Evolutionary conservation across 2,329 filamentous ascomycete genomes (phyloP).

Genomic region (Aspergillus thermomutatus): DNA sequence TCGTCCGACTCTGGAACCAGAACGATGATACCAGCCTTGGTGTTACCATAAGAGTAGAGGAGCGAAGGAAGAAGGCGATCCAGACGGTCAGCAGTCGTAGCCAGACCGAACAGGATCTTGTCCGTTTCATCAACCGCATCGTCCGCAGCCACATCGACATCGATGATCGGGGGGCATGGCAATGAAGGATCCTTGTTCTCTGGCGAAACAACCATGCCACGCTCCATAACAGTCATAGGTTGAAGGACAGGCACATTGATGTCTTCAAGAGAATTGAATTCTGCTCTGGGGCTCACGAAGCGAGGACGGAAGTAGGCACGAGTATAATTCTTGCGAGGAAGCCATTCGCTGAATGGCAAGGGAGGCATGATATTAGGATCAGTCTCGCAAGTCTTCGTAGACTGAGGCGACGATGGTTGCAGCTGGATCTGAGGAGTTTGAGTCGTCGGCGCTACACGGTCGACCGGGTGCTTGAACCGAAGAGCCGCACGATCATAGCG

Average conservation of each 20-base stretch:
- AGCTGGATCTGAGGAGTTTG: conserved; percentile 21
- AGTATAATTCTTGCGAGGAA: conserved; percentile 43
- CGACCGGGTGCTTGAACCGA: conserved; percentile 35
- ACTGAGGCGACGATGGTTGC: conserved; percentile 14
- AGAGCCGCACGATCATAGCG: conserved; percentile 38
- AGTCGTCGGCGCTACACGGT: conserved; percentile 22
- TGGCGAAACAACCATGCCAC: conserved; percentile 36
- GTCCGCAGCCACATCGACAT: conserved; percentile 40
- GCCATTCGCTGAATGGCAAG: conserved; percentile 40
- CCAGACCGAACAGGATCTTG: conserved; percentile 41
- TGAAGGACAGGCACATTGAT: conserved; percentile 37
- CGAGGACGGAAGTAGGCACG: conserved; percentile 41
- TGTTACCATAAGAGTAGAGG: conserved; percentile 41
- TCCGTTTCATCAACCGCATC: conserved; percentile 38
- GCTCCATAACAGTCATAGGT: conserved; percentile 37
- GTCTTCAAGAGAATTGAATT: conserved; percentile 38
- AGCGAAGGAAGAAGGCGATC: conserved; percentile 39
- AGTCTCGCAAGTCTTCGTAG: conserved; percentile 29
- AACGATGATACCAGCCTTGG: conserved; percentile 40
- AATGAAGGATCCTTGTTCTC: conserved; percentile 30
- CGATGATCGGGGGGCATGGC: conserved; percentile 39
- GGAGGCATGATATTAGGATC: conserved; percentile 33
- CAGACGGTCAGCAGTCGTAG: conserved; percentile 42
- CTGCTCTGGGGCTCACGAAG: conserved; percentile 32
- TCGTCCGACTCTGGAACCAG: conserved; percentile 41